Evolutionary conservation across 768 basidiomycete species (phyloP).

Genomic region (Pleurotus sapidus): DNA sequence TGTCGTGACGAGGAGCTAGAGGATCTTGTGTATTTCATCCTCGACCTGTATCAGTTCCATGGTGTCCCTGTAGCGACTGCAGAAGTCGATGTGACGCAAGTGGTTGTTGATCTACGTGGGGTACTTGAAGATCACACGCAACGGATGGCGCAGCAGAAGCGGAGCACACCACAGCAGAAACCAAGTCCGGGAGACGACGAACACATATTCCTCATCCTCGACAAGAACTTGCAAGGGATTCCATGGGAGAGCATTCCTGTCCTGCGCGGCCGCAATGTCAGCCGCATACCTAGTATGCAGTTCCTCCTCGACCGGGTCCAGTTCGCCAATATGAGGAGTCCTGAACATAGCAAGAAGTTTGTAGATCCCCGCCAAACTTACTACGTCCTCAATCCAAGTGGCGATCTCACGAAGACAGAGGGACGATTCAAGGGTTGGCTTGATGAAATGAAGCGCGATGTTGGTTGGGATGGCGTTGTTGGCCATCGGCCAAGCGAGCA

Average conservation of each 20-base stretch:
- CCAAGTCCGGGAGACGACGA: conserved; percentile 38
- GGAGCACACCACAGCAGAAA: conserved; percentile 14
- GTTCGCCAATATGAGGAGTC: conserved; percentile 48
- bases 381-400: conserved; percentile 90
- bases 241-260: conserved; percentile 97
- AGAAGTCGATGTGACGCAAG: conserved; percentile 89
- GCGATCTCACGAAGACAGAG: conserved; percentile 84
- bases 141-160: conserved; percentile 25
- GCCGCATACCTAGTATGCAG: conserved; percentile 87
- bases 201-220: conserved; percentile 86
- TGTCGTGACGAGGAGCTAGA: conserved; percentile 94
- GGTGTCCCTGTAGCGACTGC: conserved; percentile 86
- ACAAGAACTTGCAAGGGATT: conserved; percentile 83
- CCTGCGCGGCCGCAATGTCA: conserved; percentile 80
- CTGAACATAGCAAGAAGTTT: conserved; percentile 37
- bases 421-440: conserved; percentile 80
- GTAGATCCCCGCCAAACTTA: conserved; percentile 72
- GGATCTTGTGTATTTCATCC: conserved; percentile 89
- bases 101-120: conserved; percentile 79
- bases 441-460: conserved; percentile 53
- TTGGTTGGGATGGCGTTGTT: conserved; percentile 83
- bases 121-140: conserved; percentile 72
- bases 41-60: conserved; percentile 93
- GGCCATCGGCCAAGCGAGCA: conserved; percentile 81
- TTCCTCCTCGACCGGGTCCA: conserved; percentile 84